Conservation (phyloP, 2,329 filamentous ascomycete species). For the Aspergillus floridensis region DNA sequence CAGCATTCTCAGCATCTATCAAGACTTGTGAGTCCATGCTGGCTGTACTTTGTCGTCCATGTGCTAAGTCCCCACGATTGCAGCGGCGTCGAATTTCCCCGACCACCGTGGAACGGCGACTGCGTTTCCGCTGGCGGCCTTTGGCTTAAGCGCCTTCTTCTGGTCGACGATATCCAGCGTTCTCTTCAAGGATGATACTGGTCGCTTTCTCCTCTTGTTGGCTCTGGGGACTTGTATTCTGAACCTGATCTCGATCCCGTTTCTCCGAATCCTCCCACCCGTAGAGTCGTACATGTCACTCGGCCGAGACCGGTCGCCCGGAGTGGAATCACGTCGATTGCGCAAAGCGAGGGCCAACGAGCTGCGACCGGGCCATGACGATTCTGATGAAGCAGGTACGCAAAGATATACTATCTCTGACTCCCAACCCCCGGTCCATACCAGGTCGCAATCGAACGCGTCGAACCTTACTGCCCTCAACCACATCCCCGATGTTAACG, state of each 20-base stretch:
- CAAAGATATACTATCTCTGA: conserved; percentile 34
- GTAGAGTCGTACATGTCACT: conserved; percentile 46
- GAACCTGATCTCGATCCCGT: conserved; percentile 76
- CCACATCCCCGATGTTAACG: conserved; percentile 54
- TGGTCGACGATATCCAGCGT: conserved; percentile 78
- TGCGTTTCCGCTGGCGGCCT: conserved; percentile 86
- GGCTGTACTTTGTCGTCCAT: background rate
- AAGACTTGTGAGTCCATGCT: conserved; percentile 60
- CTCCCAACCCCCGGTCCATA: conserved; percentile 25
- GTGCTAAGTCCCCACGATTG: conserved; percentile 24
- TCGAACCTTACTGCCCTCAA: conserved; percentile 25
- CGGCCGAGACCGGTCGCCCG: conserved; percentile 29
- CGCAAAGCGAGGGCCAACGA: conserved; percentile 33
- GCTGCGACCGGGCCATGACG: conserved; percentile 22
- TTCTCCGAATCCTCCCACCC: conserved; percentile 71
- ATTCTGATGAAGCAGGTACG: conserved; percentile 38
- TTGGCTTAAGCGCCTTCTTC: conserved; percentile 93
- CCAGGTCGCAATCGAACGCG: conserved; percentile 30
- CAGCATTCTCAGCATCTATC: conserved; percentile 83
- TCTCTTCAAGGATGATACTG: conserved; percentile 78
- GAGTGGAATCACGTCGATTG: conserved; percentile 31
- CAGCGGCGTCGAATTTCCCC: conserved; percentile 86
- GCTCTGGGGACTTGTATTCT: conserved; percentile 75
- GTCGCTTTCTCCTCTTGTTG: conserved; percentile 75
- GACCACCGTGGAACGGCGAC: conserved; percentile 88